Conservation (phyloP, 371 early-diverging fungal species). For the Coemansia linderi region DNA sequence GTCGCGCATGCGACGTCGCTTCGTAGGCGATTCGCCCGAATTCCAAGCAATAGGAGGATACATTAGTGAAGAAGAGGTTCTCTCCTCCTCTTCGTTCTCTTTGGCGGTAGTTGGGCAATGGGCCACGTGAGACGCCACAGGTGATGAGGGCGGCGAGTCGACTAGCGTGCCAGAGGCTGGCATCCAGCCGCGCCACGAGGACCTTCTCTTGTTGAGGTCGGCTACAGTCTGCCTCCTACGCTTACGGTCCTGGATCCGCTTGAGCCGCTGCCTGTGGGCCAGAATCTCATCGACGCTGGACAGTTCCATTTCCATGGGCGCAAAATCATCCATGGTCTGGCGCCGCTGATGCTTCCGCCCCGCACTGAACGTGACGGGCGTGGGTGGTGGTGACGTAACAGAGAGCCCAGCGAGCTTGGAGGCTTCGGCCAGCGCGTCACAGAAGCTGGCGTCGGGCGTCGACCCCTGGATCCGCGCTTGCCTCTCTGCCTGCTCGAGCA, state of each 20-base stretch:
- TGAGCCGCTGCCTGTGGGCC: constrained; percentile 38
- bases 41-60: constrained; percentile 37
- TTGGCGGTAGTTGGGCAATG: neutral
- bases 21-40: constrained; percentile 2
- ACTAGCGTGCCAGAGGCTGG: constrained; percentile 2
- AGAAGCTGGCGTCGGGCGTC: neutral
- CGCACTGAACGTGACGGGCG: neutral
- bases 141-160: constrained; percentile 23
- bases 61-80: constrained; percentile 5
- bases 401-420: neutral
- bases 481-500: constrained; percentile 40
- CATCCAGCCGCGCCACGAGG: constrained; percentile 52
- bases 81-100: neutral
- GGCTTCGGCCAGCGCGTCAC: neutral
- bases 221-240: constrained; percentile 45
- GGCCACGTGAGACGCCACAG: constrained; percentile 17
- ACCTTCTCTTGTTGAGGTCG: constrained; percentile 41
- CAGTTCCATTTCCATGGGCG: neutral
- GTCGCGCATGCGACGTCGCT: constrained; percentile 14
- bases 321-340: constrained; percentile 4
- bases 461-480: constrained; percentile 33
- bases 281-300: constrained; percentile 17
- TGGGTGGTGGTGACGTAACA: neutral
- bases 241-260: constrained; percentile 46
- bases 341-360: constrained; percentile 5